Evolutionary conservation across 1,284 basidiomycete species (phyloP), one percentile per base, ranked within the genome.

Genomic region (Heterobasidion occidentale): DNA sequence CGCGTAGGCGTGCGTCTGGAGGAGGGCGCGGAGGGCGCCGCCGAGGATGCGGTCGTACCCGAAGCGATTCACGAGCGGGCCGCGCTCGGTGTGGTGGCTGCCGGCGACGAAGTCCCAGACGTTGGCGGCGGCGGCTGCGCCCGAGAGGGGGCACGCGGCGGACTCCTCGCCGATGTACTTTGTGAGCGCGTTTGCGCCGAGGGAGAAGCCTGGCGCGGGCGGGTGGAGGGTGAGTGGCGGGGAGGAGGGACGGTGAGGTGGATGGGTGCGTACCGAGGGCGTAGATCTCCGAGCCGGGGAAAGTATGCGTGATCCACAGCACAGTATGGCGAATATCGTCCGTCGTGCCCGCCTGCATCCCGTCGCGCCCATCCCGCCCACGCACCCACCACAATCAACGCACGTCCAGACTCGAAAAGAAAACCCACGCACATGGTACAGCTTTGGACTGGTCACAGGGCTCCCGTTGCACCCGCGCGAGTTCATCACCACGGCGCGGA

Each of bases 131-230:
- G 58, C 58, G 9, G 65, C 61, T 0, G 63, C 54, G 9, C 53
- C 65, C 15, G 56, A 61, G n/a, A 69, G 58, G 1, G 66, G 67
- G 44, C 67, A 69, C 1, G 47, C 14, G 12, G 59, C 62, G 49
- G 65, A 63, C 54, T 68, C 67, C 47, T 69, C 65, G 2, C 65
- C 65, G 15, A 57, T 61, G 47, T 68, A 69, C 35, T 67, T 67
- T 8, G 64, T 60, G 14, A 68, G 53, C 11, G 65, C 63, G 48
- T 69, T 69, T 9, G 63, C 65, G 33, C 67, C 64, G 5, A 69
- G 59, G 3, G 66, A 68, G 49, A 67, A 68, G 17, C 67, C 66
- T 67, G n/a, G n/a, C n/a, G n/a, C n/a, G n/a, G n/a, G n/a, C n/a
- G n/a, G n/a, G n/a, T n/a, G n/a, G n/a, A n/a, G n/a, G n/a, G n/a